Evolutionary conservation across 2,329 filamentous ascomycete species (phyloP), one percentile per base, ranked within the genome.

Genomic region (Microascus cirrosus): DNA sequence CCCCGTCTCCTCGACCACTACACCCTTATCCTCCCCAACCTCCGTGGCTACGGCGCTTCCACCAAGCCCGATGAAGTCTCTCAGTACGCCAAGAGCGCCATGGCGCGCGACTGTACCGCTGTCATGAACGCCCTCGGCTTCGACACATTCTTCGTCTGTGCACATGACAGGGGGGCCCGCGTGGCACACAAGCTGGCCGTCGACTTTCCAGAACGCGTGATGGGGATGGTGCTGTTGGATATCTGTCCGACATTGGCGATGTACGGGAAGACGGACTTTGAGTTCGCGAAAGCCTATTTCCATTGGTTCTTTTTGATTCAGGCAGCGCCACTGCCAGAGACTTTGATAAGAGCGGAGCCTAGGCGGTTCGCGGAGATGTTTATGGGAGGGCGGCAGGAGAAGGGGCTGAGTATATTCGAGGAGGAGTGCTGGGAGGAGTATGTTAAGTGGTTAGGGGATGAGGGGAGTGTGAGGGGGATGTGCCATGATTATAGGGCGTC

Each of bases 241-340:
- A 80, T 83, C 51, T 78, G 75, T 48, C 81, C 80, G 2, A 83
- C 79, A 0, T 71, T 79, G 12, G 72, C 72, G 6, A 82, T 82
- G 75, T 83, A 76, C 67, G 68, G 69, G 54, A 66, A 72, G 18
- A 73, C 73, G 2, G 62, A 73, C 56, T 62, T 70, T 4, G 66
- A 67, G 0, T 77, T 80, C 59, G 76, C 78, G 1, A 70, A 69
- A 32, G 71, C 73, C 0, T 83, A 82, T 65, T 83, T 77, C 62
- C 80, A 84, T 66, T 84, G 81, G 80, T 81, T 81, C 56, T 77
- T 83, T 61, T 71, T 83, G 22, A 78, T 81, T 10, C 81, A 84
- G 63, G 65, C 69, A 0, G 67, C 68, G 5, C 77, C 80, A 0
- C 71, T 83, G 5, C 80, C 77, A 0, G 79, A 82, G 63, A 73